phyloP scores from a whole-genome alignment of 371 early-diverging fungal genomes.

The Parasitella parasitica region DNA sequence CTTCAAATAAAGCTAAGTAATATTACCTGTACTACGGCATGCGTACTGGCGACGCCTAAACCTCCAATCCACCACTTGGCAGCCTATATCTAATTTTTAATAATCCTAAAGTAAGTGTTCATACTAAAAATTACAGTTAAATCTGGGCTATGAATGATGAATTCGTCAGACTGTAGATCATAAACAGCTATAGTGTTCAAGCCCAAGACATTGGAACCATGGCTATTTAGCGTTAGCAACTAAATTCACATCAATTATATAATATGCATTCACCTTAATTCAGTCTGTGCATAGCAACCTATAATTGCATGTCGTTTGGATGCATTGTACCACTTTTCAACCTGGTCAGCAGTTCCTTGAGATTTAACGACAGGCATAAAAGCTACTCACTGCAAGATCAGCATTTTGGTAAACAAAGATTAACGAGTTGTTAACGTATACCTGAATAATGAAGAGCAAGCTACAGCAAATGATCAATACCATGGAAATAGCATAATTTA shows the following conservation, averaged over 20 bases:
- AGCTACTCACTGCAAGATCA: slow-evolving; percentile 28
- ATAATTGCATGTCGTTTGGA: slow-evolving; percentile 74
- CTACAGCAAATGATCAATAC: slow-evolving; percentile 19
- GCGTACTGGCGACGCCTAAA: slow-evolving; percentile 62
- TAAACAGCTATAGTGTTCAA: slow-evolving; percentile 86
- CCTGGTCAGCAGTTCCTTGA: slow-evolving; percentile 74
- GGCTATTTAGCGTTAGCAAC: background rate
- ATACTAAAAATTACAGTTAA: slow-evolving; percentile 45
- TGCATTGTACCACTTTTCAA: slow-evolving; percentile 63
- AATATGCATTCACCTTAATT: slow-evolving; percentile 54
- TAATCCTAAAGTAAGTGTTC: background rate
- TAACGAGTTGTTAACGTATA: slow-evolving; percentile 4
- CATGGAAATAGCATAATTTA: background rate
- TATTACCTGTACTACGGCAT: slow-evolving; percentile 70
- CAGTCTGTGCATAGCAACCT: slow-evolving; percentile 88
- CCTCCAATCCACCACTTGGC: slow-evolving; percentile 95
- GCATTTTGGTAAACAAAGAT: background rate
- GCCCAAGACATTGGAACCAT: slow-evolving; percentile 79
- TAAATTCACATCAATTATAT: background rate
- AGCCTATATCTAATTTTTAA: slow-evolving; percentile 29
- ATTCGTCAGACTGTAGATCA: slow-evolving; percentile 74
- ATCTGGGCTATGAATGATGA: slow-evolving; percentile 78
- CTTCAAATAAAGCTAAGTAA: too few relatives aligned
- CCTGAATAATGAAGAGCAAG: slow-evolving; percentile 51
- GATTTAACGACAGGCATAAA: slow-evolving; percentile 75